Base-by-base conservation (phyloP, 345 rosid genomes). In the Pugionium cornutum region DNA sequence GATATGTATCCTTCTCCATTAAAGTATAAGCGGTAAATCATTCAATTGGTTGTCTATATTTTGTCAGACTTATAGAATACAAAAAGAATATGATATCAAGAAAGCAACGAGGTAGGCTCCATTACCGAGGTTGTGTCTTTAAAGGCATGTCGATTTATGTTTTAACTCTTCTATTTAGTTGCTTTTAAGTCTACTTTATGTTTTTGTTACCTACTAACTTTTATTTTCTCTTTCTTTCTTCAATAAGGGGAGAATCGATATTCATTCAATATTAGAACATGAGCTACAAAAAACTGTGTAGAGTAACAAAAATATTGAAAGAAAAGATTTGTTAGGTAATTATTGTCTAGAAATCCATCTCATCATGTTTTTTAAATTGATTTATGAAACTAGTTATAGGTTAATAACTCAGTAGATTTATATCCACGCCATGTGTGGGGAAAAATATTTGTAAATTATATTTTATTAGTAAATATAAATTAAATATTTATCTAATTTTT, bases 81-180 rank as follows among this genome's bases (percentile, higher is more conserved):
- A 41, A 52, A 36, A 2, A 7, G 11, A 7, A 50, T n/a, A 44
- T 1, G 11, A 61, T 8, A 11, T 18, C 18, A 31, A 62, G 30
- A 69, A 51, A 45, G 42, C 62, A 53, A 45, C 40, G 74, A 18
- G 0, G 18, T 53, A 36, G 62, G 62, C 41, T 70, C 68, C 41
- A 31, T 8, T 60, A 11, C 64, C 18, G 40, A 59, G 55, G 2
- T 25, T 58, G 41, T 9, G 72, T 58, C 42, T 40, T 49, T 49
- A 4, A 41, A 36, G 73, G 73, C 58, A 49, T 58, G 73, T 68
- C 73, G 73, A 57, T 48, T 9, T 3, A 31, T 31, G 3, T 18
- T 18, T 18, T 18, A 18, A 18, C 18, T 18, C 18, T 18, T 18
- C 18, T 0, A 18, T 18, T 18, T 18, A 18, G 18, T 18, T 18